Evolutionary conservation across 805 yeast genomes (phyloP), one percentile per base, ranked within the genome.

Genomic region (Cyberlindnera nakhonratchasimensis): DNA sequence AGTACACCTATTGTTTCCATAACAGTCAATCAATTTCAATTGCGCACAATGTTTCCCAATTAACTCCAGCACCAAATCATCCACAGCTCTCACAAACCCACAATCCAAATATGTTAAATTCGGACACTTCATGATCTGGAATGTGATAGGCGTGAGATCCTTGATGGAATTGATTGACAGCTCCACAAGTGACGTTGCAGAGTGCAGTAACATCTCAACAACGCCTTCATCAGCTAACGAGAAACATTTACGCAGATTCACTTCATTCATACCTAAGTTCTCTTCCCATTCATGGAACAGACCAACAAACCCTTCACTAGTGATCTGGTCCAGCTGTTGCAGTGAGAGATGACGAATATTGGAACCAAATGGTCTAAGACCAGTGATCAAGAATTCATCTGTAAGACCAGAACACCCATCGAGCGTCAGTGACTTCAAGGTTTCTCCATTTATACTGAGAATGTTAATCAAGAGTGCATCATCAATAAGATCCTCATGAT

Each of bases 41-140:
- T 75, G 75, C 0, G 80, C 74, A 48, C 93, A 86, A 10, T 74
- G 70, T 21, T 71, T 63, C 3, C 84, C 73, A 17, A 88, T 52
- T 22, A 72, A 55, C 20, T 74, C 75, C n/a, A 90, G 59, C 0
- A 79, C 73, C 16, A 70, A 73, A 61, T 91, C 87, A 57, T 88
- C 88, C 11, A 87, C 74, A 17, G 79, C 69, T 29, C 95, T 69
- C 3, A 88, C 86, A 63, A 91, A 91, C 0, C 97, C 95, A 12
- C 80, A 57, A 59, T 91, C 93, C 14, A 86, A 53, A 25, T 77
- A 72, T 1, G 87, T 78, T 32, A 91, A 64, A 22, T 80, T 71
- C 2, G 89, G 86, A 57, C 63, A 57, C 47, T 64, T 40, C 77
- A 74, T 38, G 66, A 71, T 69, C 39, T 69, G 64, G 54, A 83